Conservation (phyloP, 129 eudicot genomes). For the Saposhnikovia divaricata region DNA sequence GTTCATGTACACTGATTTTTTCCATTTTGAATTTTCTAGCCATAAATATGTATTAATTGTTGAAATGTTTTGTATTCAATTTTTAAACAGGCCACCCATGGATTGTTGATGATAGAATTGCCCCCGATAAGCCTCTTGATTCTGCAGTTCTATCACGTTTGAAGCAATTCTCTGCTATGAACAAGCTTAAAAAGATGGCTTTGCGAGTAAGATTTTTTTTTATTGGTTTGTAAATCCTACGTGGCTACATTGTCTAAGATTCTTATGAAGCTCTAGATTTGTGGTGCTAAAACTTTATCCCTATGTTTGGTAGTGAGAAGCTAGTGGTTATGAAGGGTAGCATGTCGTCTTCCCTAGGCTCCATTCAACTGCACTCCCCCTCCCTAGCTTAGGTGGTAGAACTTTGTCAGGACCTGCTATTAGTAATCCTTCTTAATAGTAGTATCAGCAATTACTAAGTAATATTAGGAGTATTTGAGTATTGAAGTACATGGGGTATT, state of each 20-base stretch:
- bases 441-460: too few relatives aligned
- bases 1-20: background rate
- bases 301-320: background rate
- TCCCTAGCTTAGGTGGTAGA: background rate
- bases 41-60: background rate
- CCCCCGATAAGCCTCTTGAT: slow-evolving; percentile 95
- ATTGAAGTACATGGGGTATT: too few relatives aligned
- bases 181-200: slow-evolving; percentile 97
- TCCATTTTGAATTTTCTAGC: background rate
- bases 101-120: slow-evolving; percentile 84
- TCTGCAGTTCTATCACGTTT: slow-evolving; percentile 86
- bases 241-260: background rate
- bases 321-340: background rate
- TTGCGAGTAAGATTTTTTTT: slow-evolving; percentile 49
- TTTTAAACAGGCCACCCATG: slow-evolving; percentile 74
- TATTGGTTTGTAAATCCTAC: background rate
- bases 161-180: slow-evolving; percentile 94
- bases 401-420: too few relatives aligned
- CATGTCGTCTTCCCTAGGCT: background rate
- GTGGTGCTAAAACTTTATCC: background rate
- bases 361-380: background rate
- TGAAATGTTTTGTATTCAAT: background rate
- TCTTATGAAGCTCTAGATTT: background rate
- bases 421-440: too few relatives aligned
- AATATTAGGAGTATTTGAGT: too few relatives aligned